Percentiles rank a stretch among this genome's conserved stretches.
Evolutionary conservation across 805 yeast species (phyloP).

Genomic region (Spathaspora gorwiae): DNA sequence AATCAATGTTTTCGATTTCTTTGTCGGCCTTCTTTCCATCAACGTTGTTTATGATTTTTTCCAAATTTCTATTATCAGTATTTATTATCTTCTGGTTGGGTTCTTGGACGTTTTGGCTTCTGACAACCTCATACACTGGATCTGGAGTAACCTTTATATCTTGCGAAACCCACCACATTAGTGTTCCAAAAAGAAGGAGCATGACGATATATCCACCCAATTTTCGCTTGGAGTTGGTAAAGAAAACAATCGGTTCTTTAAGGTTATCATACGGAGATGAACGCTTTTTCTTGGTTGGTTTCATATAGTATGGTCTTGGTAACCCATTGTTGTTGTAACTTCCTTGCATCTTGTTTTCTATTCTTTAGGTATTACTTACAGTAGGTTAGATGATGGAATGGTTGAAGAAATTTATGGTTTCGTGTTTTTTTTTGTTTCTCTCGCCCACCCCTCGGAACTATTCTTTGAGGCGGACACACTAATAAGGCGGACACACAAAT

Average conservation of each 20-base stretch:
- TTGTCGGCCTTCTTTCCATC: constrained; percentile 28
- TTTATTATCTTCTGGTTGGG: constrained; percentile 3
- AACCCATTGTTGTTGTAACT: constrained; percentile 38
- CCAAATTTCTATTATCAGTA: constrained; percentile 12
- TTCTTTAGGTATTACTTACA: no score
- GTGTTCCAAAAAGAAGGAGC: constrained; percentile 30
- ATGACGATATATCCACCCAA: constrained; percentile 34
- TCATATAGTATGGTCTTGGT: constrained; percentile 45
- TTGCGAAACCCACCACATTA: constrained; percentile 33
- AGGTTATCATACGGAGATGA: constrained; percentile 30
- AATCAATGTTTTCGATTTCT: constrained; percentile 28
- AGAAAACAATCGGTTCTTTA: constrained; percentile 25
- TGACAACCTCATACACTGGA: constrained; percentile 23
- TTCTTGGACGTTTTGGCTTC: constrained; percentile 3
- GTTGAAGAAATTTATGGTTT: no score
- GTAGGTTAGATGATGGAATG: no score
- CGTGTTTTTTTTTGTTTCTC: no score
- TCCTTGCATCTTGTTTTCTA: constrained; percentile 33
- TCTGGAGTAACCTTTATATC: constrained; percentile 27
- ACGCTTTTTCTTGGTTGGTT: constrained; percentile 31
- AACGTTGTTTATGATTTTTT: constrained; percentile 23
- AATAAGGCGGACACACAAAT: no score
- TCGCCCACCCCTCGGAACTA: no score
- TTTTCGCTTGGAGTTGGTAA: constrained; percentile 35
- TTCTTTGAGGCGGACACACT: no score